Conservation (phyloP, 2,329 filamentous ascomycete genomes). For the Colletotrichum spinosum region DNA sequence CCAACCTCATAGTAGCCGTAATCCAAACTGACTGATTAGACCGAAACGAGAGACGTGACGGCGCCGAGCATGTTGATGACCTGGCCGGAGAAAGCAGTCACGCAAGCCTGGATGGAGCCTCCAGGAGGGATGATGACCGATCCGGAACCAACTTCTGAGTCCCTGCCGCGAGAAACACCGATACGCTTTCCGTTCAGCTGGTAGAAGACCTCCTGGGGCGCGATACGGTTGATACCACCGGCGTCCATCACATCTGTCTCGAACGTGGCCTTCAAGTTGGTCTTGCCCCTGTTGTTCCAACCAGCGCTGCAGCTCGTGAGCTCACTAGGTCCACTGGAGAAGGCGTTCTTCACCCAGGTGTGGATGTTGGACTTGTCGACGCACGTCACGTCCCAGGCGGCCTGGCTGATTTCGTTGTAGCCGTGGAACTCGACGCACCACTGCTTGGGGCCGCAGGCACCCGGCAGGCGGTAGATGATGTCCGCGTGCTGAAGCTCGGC, state of each 20-base stretch:
- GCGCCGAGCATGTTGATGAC: conserved; percentile 12
- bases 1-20: too few relatives aligned
- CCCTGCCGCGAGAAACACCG: conserved; percentile 3
- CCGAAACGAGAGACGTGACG: conserved; percentile 2
- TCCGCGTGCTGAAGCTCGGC: conserved; percentile 14
- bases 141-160: conserved; percentile 15
- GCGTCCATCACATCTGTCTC: conserved; percentile 18
- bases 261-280: conserved; percentile 8
- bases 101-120: conserved; percentile 12
- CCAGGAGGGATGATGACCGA: conserved; percentile 10
- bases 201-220: conserved; percentile 8
- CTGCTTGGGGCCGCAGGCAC: conserved; percentile 4
- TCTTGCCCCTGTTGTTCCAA: conserved; percentile 21
- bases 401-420: conserved; percentile 4
- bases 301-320: conserved; percentile 16
- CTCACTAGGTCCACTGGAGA: conserved; percentile 1
- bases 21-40: too few relatives aligned
- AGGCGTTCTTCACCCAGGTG: conserved; percentile 8
- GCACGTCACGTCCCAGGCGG: conserved; percentile 6
- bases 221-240: conserved; percentile 11
- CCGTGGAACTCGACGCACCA: conserved; percentile 25
- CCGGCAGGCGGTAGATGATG: conserved; percentile 5
- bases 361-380: conserved; percentile 16
- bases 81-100: conserved; percentile 5
- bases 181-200: conserved; percentile 11